Evolutionary conservation across 2,329 filamentous ascomycete species (phyloP), one percentile per base, ranked within the genome.

Genomic region (Whalleya microplaca): DNA sequence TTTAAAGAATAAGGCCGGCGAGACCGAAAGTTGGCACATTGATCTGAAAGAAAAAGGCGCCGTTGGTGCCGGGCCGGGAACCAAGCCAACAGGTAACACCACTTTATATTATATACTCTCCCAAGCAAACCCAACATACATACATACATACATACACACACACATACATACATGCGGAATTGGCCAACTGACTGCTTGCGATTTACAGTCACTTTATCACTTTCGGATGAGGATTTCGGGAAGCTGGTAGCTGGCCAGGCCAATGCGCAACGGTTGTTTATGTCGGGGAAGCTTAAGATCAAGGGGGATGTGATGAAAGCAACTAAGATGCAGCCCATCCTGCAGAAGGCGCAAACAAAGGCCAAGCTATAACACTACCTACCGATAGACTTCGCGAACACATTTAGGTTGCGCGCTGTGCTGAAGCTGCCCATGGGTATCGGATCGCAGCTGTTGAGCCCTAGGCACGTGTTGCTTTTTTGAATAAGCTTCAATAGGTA

Each of bases 281-380:
- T 99, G 94, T 85, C 85, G n/a, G 95, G 95, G 69, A 97, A 96
- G 84, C 83, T 99, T 72, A 99, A 98, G 90, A 86, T 98, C 73
- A 96, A 92, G 86, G 95, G 95, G 62, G 92, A 98, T 75, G 87
- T 98, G 59, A 98, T 98, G 94, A 97, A 97, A 85, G 90, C 95
- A 40, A 97, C 93, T 58, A 96, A 96, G 87, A 86, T 97, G 77
- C 92, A 97, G 78, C 90, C 92, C 41, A 89, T 98, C 69, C 79
- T 96, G 64, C 92, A 92, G 83, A 95, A 92, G 83, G 90, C 91
- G 40, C 89, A 92, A 80, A 82, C 79, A 69, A 90, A 91, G 83
- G 84, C 91, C 66, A 96, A 96, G 84, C 79, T 96, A 78, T 93
- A 86, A 80, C 69, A 19, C n/a, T n/a, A 45, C 7, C n/a, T n/a